Conservation (phyloP, 352 stramenopile genomes). For the Pythium oligandrum region DNA sequence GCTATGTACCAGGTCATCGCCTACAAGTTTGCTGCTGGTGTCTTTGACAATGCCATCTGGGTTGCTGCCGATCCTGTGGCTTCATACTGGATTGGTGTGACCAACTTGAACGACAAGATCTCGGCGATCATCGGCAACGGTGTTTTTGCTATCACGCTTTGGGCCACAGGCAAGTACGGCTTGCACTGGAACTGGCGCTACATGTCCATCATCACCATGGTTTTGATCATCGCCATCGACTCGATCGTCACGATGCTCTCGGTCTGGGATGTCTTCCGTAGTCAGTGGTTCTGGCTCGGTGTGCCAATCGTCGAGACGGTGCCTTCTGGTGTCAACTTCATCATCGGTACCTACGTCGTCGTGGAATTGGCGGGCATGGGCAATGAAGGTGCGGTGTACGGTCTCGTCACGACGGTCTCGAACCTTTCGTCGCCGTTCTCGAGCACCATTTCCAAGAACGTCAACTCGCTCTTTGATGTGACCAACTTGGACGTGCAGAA, state of each 20-base stretch:
- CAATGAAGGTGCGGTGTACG: conserved; percentile 24
- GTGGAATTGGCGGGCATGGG: conserved; percentile 12
- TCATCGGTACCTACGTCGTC: conserved; percentile 19
- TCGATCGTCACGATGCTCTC: conserved; percentile 21
- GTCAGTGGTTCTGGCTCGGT: conserved; percentile 36
- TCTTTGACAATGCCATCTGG: conserved; percentile 12
- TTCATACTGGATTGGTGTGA: conserved; percentile 16
- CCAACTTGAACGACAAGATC: conserved; percentile 20
- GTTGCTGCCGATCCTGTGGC: conserved; percentile 6
- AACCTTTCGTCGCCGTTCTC: conserved; percentile 21
- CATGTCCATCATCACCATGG: conserved; percentile 20
- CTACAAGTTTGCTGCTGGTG: conserved; percentile 3
- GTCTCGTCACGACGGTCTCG: conserved; percentile 20
- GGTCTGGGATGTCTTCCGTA: conserved; percentile 31
- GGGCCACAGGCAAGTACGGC: conserved; percentile 18
- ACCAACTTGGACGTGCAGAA: conserved; percentile 18
- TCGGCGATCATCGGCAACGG: conserved; percentile 9
- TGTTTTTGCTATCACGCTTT: conserved; percentile 13
- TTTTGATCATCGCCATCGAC: conserved; percentile 23
- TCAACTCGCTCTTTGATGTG: conserved; percentile 18
- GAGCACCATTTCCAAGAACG: conserved; percentile 16
- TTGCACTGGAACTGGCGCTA: conserved; percentile 31
- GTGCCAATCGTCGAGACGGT: conserved; percentile 23
- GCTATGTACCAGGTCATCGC: conserved; percentile 14
- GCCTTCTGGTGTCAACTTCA: conserved; percentile 20